Percentiles rank a stretch among this genome's conserved stretches.
phyloP scores from a whole-genome alignment of 2,329 filamentous ascomycete genomes.

The Berkeleyomyces basicola region DNA sequence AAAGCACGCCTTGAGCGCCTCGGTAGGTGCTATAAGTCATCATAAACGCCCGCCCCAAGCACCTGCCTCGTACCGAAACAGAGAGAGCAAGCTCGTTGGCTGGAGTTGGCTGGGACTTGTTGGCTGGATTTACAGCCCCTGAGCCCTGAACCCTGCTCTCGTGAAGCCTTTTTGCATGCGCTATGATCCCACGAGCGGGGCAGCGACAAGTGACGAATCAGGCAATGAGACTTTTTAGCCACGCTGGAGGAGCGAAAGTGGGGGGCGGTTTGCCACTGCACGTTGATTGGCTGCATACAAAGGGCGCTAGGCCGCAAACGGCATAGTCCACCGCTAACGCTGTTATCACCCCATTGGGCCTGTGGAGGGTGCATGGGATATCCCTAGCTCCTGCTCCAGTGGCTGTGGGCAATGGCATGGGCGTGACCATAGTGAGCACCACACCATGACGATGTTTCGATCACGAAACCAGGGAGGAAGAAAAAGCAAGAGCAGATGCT shows the following conservation, averaged over 20 bases:
- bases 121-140: not conserved
- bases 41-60: not conserved
- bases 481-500: too few species aligned
- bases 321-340: not conserved
- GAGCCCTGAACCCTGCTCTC: not conserved
- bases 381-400: not conserved
- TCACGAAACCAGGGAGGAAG: too few species aligned
- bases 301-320: not conserved
- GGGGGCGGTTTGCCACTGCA: slow-evolving; percentile 10
- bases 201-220: not conserved
- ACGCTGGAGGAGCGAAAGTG: not conserved
- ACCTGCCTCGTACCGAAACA: too few species aligned
- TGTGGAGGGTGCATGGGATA: not conserved
- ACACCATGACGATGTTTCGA: too few species aligned
- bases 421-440: too few species aligned
- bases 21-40: not conserved
- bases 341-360: not conserved
- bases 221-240: slow-evolving; percentile 1
- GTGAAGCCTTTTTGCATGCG: not conserved
- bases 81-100: not conserved
- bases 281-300: slow-evolving; percentile 7
- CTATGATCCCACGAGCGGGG: not conserved
- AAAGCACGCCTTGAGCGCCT: too few species aligned
- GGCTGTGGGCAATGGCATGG: not conserved
- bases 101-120: not conserved